phyloP scores from a whole-genome alignment of 768 basidiomycete genomes.

The Lyophyllum shimeji region DNA sequence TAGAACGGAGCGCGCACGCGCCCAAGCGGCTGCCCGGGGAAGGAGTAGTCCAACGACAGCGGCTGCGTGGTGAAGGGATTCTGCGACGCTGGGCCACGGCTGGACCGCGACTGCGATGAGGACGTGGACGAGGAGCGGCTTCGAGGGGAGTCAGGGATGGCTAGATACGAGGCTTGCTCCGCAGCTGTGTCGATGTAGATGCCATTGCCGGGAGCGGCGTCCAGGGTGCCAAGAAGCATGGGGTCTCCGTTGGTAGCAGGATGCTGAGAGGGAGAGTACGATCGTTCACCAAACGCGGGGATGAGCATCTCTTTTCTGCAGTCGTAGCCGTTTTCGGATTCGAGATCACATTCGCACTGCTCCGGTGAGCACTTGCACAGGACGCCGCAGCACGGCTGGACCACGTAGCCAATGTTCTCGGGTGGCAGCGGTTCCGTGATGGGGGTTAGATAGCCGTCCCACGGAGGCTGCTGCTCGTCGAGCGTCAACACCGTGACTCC shows the following conservation, averaged over 20 bases:
- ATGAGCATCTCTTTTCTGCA: slow-evolving; percentile 19
- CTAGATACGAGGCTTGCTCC: neutral
- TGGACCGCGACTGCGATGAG: slow-evolving; percentile 30
- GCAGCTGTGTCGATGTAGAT: slow-evolving; percentile 1
- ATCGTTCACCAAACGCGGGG: slow-evolving; percentile 3
- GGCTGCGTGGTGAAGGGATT: slow-evolving; percentile 8
- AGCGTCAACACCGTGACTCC: neutral
- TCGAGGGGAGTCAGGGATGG: slow-evolving; percentile 11
- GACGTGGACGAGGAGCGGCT: slow-evolving; percentile 22
- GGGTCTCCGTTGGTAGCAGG: neutral
- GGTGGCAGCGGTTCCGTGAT: slow-evolving; percentile 6
- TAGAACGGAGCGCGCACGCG: slow-evolving; percentile 13
- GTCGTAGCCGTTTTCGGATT: slow-evolving; percentile 19
- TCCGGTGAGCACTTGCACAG: slow-evolving; percentile 23
- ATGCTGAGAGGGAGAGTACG: neutral
- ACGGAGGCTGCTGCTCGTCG: slow-evolving; percentile 7
- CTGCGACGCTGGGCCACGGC: slow-evolving; percentile 12
- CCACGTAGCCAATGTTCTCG: slow-evolving; percentile 6
- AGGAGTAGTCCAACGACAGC: slow-evolving; percentile 1
- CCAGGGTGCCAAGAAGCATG: neutral
- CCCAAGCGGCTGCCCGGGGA: slow-evolving; percentile 4
- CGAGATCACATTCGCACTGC: slow-evolving; percentile 16
- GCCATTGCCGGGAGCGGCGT: slow-evolving; percentile 3
- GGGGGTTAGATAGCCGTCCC: slow-evolving; percentile 15
- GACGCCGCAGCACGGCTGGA: slow-evolving; percentile 22